phyloP scores from a whole-genome alignment of 2,329 filamentous ascomycete genomes.

The Fusarium burgessii region DNA sequence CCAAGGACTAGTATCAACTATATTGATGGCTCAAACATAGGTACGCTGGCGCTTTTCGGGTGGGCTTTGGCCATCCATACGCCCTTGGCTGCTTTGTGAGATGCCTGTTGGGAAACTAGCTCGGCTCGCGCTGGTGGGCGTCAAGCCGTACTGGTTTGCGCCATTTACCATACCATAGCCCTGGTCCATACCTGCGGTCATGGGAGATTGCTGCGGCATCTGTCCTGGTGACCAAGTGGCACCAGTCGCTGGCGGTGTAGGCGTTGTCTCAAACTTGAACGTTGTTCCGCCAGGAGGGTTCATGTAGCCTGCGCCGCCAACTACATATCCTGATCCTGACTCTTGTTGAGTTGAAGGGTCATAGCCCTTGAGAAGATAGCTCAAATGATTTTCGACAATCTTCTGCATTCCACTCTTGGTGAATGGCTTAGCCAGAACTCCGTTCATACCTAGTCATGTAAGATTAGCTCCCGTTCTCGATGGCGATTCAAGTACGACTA shows the following conservation, averaged over 20 bases:
- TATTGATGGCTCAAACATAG: constrained; percentile 35
- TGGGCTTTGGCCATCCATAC: constrained; percentile 57
- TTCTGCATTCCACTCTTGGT: constrained; percentile 87
- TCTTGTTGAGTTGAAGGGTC: constrained; percentile 62
- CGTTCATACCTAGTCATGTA: constrained; percentile 86
- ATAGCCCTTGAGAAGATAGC: constrained; percentile 78
- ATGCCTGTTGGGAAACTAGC: constrained; percentile 44
- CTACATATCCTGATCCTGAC: constrained; percentile 51
- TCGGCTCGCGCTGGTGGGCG: constrained; percentile 48
- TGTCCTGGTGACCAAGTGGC: constrained; percentile 66
- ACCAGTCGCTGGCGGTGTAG: constrained; percentile 63
- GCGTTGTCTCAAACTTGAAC: constrained; percentile 67
- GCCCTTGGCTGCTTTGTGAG: constrained; percentile 43
- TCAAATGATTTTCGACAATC: constrained; percentile 88
- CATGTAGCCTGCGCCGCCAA: constrained; percentile 52
- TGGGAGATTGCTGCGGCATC: constrained; percentile 63
- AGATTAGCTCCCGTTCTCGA: constrained; percentile 25
- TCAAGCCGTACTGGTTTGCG: constrained; percentile 55
- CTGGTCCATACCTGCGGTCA: constrained; percentile 56
- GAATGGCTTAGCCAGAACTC: constrained; percentile 96
- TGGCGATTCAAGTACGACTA: background rate
- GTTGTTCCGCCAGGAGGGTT: constrained; percentile 47
- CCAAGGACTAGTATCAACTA: constrained; percentile 4
- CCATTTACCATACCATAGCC: constrained; percentile 61
- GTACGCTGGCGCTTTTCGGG: constrained; percentile 66